A percentile compares a stretch with the other conserved stretches of the same genome.
Conservation (phyloP, 306 rosid species). For the Lablab purpureus region DNA sequence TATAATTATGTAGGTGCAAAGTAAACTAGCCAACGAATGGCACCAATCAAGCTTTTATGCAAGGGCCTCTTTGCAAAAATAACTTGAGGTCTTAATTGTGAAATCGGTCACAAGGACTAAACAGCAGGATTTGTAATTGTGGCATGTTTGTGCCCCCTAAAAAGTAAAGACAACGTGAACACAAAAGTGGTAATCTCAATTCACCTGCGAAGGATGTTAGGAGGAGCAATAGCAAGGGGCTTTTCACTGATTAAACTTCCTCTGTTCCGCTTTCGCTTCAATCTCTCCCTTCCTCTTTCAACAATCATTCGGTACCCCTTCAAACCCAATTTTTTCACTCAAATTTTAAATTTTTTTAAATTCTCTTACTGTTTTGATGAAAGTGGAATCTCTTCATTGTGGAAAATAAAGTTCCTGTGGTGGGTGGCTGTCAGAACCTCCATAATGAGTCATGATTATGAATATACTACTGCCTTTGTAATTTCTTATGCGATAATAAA, state of each 20-base stretch:
- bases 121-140: background rate
- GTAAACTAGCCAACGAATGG: too few species aligned
- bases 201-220: constrained; percentile 12
- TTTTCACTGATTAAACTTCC: constrained; percentile 16
- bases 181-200: background rate
- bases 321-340: background rate
- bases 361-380: background rate
- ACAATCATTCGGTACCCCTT: constrained; percentile 33
- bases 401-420: background rate
- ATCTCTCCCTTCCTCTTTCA: constrained; percentile 30
- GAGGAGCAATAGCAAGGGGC: constrained; percentile 16
- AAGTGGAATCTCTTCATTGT: background rate
- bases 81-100: background rate
- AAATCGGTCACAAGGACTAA: background rate
- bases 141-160: background rate
- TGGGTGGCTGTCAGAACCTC: background rate
- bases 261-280: constrained; percentile 36
- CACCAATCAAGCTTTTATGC: too few species aligned
- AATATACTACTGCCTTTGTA: background rate
- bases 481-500: background rate
- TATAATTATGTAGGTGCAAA: too few species aligned
- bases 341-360: background rate
- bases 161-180: background rate
- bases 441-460: background rate
- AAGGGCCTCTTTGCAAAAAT: background rate